A percentile compares a stretch with the other conserved stretches of the same genome.
phyloP scores from a whole-genome alignment of 148 eudicot species.

The Pouteria glomerata region DNA sequence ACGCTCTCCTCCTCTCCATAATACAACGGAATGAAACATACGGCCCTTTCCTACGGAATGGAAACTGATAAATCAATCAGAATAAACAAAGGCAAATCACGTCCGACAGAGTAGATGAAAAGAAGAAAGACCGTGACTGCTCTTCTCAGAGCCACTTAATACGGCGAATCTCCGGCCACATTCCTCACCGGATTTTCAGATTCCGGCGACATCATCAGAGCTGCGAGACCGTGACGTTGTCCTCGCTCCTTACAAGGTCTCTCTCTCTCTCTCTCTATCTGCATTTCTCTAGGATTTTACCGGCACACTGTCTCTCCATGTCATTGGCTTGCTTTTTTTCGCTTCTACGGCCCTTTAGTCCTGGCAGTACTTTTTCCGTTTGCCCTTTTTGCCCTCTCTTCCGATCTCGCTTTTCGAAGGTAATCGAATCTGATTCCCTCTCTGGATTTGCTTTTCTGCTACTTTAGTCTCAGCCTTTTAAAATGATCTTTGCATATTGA shows the following conservation, averaged over 20 bases:
- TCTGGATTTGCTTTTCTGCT: constrained; percentile 6
- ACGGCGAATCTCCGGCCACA: constrained; percentile 29
- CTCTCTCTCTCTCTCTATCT: constrained; percentile 9
- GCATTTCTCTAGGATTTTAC: not conserved
- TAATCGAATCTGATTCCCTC: constrained; percentile 16
- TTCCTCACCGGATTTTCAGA: constrained; percentile 16
- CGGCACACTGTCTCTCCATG: not conserved
- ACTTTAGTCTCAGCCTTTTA: not conserved
- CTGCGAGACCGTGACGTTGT: not conserved
- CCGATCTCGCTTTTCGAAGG: constrained; percentile 24
- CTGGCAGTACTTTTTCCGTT: not conserved
- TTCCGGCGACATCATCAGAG: constrained; percentile 9
- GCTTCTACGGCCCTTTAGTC: not conserved
- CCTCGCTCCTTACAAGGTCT: not conserved
- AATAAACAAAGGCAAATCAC: constrained; percentile 20
- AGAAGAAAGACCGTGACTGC: not conserved
- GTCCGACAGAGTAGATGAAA: constrained; percentile 24
- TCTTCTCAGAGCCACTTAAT: constrained; percentile 2
- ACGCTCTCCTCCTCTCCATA: too few relatives aligned
- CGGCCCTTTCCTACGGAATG: too few relatives aligned
- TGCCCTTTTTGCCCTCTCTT: constrained; percentile 7
- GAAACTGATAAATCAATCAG: constrained; percentile 15
- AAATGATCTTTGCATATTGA: not conserved
- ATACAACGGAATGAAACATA: too few relatives aligned
- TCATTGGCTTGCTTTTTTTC: constrained; percentile 7